Evolutionary conservation across 305 asterid genomes (phyloP).

Genomic region (Solanum chacoense): DNA sequence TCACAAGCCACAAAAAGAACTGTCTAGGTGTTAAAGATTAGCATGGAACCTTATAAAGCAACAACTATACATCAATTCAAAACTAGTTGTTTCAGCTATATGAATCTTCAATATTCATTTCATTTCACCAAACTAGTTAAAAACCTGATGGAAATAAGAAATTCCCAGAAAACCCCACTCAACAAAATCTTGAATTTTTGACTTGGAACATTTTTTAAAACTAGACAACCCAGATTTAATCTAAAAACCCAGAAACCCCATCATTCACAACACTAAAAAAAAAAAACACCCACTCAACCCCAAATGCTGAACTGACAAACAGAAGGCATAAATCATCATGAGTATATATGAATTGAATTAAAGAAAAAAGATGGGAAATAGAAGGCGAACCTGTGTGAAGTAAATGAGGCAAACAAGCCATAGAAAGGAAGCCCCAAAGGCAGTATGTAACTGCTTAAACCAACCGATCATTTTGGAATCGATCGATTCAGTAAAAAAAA

Average conservation of each 20-base stretch:
- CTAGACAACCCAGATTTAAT: background rate
- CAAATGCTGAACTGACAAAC: background rate
- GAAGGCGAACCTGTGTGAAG: slow-evolving; percentile 69
- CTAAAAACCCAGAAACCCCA: background rate
- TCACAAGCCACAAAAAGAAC: too few species aligned
- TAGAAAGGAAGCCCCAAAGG: slow-evolving; percentile 73
- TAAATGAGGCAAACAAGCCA: slow-evolving; percentile 93
- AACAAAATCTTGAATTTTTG: background rate
- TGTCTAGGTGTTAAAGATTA: too few species aligned
- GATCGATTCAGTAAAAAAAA: background rate
- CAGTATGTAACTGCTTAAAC: slow-evolving; percentile 56
- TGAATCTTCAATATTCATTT: background rate
- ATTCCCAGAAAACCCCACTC: background rate
- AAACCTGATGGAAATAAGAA: background rate
- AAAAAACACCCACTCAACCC: background rate
- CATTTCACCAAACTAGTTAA: too few species aligned
- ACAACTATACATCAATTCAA: background rate
- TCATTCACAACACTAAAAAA: background rate
- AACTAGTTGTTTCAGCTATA: background rate
- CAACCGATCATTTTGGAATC: slow-evolving; percentile 41
- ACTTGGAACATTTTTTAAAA: background rate
- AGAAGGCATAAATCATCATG: background rate
- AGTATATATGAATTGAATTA: background rate
- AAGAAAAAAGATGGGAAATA: background rate
- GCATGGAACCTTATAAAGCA: too few species aligned